These are phyloP conservation scores for Neohortaea acidophila DNA, from an alignment of 495 filamentous ascomycete species.

Conservation along the genomic window DNA sequence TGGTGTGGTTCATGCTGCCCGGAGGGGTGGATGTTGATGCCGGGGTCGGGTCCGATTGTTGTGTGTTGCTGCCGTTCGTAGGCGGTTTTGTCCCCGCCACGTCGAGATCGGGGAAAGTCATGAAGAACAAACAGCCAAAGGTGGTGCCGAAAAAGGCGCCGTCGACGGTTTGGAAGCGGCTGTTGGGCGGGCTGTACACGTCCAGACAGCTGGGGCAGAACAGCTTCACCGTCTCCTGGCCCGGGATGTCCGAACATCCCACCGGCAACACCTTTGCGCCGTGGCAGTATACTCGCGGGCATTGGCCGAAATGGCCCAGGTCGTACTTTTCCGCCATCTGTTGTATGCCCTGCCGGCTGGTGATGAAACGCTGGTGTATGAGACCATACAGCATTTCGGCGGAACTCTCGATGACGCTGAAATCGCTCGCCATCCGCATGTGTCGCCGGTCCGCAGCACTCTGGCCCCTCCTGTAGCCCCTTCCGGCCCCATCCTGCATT, in stretches of 20 bases:
- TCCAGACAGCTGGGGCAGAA: conserved; percentile 96
- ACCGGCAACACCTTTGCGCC: conserved; percentile 81
- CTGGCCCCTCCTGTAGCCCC: conserved; percentile 40
- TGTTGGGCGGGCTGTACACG: conserved; percentile 94
- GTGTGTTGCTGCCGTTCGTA: too few relatives aligned
- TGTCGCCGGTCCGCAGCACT: conserved; percentile 51
- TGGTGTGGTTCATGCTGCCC: too few relatives aligned
- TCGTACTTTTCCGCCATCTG: conserved; percentile 99
- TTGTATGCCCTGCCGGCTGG: conserved; percentile 89
- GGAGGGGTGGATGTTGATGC: conserved; percentile 20
- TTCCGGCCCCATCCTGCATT: conserved; percentile 21
- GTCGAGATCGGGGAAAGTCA: conserved; percentile 93
- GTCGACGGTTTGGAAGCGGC: conserved; percentile 92
- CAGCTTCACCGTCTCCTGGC: conserved; percentile 93
- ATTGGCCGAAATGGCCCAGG: conserved; percentile 82
- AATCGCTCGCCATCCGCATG: conserved; percentile 72
- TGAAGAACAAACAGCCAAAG: conserved; percentile 87
- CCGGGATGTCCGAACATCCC: conserved; percentile 81
- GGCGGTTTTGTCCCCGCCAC: conserved; percentile 33
- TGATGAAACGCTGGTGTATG: conserved; percentile 97
- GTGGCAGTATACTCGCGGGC: conserved; percentile 79
- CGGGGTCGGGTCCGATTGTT: conserved; percentile 24
- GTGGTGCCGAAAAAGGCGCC: conserved; percentile 97
- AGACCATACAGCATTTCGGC: conserved; percentile 95
- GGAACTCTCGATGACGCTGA: conserved; percentile 88